Percentiles rank a stretch among this genome's conserved stretches.
Conservation (phyloP, 2,329 filamentous ascomycete genomes). For the Colletotrichum chlorophyti region DNA sequence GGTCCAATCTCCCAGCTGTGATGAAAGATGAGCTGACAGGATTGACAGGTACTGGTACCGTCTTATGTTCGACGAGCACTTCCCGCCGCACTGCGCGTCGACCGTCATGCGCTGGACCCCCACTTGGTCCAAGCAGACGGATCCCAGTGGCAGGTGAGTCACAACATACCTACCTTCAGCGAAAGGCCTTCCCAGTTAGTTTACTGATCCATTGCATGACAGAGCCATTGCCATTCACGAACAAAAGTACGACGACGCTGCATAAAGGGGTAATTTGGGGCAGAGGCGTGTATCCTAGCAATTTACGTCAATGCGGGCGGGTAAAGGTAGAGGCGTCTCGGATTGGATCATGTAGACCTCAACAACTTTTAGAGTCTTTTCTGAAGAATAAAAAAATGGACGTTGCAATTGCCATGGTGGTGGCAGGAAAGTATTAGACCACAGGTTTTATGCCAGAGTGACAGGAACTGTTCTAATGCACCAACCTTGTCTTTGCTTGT, state of each 20-base stretch:
- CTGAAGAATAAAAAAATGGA: background rate
- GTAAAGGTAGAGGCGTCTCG: slow-evolving; percentile 24
- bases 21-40: slow-evolving; percentile 33
- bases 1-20: background rate
- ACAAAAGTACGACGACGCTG: slow-evolving; percentile 70
- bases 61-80: slow-evolving; percentile 98
- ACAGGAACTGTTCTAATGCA: background rate
- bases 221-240: slow-evolving; percentile 81
- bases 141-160: slow-evolving; percentile 86
- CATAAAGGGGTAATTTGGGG: slow-evolving; percentile 36
- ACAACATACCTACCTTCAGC: background rate
- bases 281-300: slow-evolving; percentile 22
- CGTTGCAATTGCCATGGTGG: background rate
- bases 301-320: slow-evolving; percentile 22
- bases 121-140: slow-evolving; percentile 95
- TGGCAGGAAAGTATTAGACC: too few relatives aligned
- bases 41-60: slow-evolving; percentile 87
- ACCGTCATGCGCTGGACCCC: slow-evolving; percentile 98
- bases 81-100: slow-evolving; percentile 87
- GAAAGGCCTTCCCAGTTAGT: background rate
- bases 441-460: too few relatives aligned
- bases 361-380: slow-evolving; percentile 27
- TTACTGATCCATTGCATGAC: slow-evolving; percentile 28
- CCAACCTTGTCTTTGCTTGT: background rate
- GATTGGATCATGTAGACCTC: slow-evolving; percentile 25